Conservation (phyloP, 2,329 filamentous ascomycete genomes). For the Teratosphaeria zuluensis region DNA sequence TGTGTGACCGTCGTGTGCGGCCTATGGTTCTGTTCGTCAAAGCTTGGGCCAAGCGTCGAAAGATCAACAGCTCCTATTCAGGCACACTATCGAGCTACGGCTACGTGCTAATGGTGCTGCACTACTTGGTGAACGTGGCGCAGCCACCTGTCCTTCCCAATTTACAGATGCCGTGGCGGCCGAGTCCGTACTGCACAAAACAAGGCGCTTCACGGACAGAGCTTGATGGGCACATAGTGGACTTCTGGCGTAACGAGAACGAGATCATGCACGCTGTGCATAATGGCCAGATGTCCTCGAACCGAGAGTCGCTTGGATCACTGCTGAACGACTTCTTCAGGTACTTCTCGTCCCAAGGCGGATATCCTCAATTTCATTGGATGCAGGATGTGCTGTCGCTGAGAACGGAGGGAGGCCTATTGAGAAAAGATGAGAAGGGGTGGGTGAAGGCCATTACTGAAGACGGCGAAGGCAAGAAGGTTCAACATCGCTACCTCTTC, state of each 20-base stretch:
- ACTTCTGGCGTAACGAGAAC: constrained; percentile 67
- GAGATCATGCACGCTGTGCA: constrained; percentile 55
- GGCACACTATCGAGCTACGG: constrained; percentile 84
- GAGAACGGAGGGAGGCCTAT: constrained; percentile 57
- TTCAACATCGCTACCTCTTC: constrained; percentile 72
- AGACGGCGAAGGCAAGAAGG: constrained; percentile 47
- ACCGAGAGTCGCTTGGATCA: constrained; percentile 58
- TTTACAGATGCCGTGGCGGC: constrained; percentile 52
- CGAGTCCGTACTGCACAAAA: constrained; percentile 26
- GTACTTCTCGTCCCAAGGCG: constrained; percentile 55
- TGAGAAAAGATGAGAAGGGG: constrained; percentile 67
- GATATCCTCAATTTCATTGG: constrained; percentile 63
- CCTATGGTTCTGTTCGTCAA: constrained; percentile 80
- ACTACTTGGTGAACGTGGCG: constrained; percentile 77
- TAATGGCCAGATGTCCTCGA: constrained; percentile 53
- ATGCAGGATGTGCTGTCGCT: constrained; percentile 69
- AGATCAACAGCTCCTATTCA: constrained; percentile 77
- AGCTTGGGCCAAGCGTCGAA: constrained; percentile 76
- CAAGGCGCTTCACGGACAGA: constrained; percentile 14
- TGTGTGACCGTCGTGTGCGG: constrained; percentile 66
- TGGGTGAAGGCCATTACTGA: constrained; percentile 77
- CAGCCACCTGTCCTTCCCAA: constrained; percentile 77
- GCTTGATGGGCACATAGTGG: constrained; percentile 53
- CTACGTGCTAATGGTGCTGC: constrained; percentile 84
- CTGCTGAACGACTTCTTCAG: constrained; percentile 79